Base-by-base conservation (phyloP, 1,284 basidiomycete species). In the Irpex sp. region DNA sequence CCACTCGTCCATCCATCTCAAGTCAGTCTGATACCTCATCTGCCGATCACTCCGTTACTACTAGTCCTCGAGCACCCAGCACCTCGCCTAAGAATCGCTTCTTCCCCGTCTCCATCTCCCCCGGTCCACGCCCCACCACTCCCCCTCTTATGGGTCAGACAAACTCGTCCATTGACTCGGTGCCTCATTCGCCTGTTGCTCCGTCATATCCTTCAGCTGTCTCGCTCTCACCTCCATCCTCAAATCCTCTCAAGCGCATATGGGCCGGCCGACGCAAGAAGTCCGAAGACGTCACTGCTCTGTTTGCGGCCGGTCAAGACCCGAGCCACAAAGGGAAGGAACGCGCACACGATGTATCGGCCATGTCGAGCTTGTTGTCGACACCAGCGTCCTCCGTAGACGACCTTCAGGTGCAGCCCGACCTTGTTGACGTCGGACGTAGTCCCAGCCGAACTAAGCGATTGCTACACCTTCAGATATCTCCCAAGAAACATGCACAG, bases 201-300 rank as follows among this genome's bases (percentile, higher is more conserved):
- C 62, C 53, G 35, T 35, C 61, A 56, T 56, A 63, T 76, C 59
- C 60, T 68, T 35, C 60, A 63, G 39, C 56, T 67, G 3, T 63
- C 65, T 13, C 65, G 68, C 3, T 65, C 70, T 4, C 69, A 68
- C 5, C 68, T 9, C 80, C 59, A 78, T 82, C 73, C 56, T 74
- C 53, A 67, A 84, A 82, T 70, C 63, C 56, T 43, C 75, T 91
- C 63, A 87, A 84, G 68, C 87, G 87, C 61, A 87, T 83, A 17
- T 86, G 89, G 69, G 83, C 7, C 33, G 79, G 76, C 7, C 81
- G 88, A 56, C 79, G 85, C 68, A 90, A 88, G 78, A 87, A 86
- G 72, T 83, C 85, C 7, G 84, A 87, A 68, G 80, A 83, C 68
- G 69, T 70, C 58, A 65, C 70, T 17, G 63, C 68, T 8, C 35